These are phyloP conservation scores for Lipomyces starkeyi DNA, from an alignment of 805 yeast species.

Conservation along the genomic window DNA sequence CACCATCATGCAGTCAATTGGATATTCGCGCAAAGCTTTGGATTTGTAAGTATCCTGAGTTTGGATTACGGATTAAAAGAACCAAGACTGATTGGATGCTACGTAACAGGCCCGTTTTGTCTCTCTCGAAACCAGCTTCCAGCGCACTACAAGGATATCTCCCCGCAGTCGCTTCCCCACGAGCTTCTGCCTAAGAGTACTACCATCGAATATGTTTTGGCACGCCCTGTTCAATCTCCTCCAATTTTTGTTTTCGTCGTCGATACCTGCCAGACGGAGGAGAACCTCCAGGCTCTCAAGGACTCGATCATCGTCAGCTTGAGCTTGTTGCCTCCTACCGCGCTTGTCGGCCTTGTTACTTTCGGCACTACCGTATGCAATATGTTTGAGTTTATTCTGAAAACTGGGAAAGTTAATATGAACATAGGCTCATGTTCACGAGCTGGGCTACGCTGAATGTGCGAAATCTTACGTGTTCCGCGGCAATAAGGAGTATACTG, in stretches of 20 bases:
- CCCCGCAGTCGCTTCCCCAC: conserved; percentile 77
- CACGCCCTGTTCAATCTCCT: conserved; percentile 80
- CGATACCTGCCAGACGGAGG: conserved; percentile 89
- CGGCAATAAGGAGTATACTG: conserved; percentile 81
- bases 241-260: conserved; percentile 86
- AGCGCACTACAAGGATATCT: conserved; percentile 75
- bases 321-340: conserved; percentile 84
- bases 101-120: conserved; percentile 63
- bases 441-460: conserved; percentile 69
- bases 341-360: conserved; percentile 85
- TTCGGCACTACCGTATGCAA: conserved; percentile 71
- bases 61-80: not conserved
- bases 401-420: not conserved
- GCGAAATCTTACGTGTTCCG: conserved; percentile 82
- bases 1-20: conserved; percentile 52
- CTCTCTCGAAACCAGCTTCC: conserved; percentile 79
- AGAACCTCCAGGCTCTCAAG: conserved; percentile 80
- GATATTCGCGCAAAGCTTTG: conserved; percentile 78
- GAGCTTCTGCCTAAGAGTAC: conserved; percentile 73
- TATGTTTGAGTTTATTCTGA: not conserved
- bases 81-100: not conserved
- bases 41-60: conserved; percentile 59
- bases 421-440: conserved; percentile 74
- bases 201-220: conserved; percentile 83
- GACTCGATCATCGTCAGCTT: conserved; percentile 78